These are phyloP conservation scores for Teratosphaeria epicoccoides DNA, from an alignment of 2,329 filamentous ascomycete species.

Conservation along the genomic window DNA sequence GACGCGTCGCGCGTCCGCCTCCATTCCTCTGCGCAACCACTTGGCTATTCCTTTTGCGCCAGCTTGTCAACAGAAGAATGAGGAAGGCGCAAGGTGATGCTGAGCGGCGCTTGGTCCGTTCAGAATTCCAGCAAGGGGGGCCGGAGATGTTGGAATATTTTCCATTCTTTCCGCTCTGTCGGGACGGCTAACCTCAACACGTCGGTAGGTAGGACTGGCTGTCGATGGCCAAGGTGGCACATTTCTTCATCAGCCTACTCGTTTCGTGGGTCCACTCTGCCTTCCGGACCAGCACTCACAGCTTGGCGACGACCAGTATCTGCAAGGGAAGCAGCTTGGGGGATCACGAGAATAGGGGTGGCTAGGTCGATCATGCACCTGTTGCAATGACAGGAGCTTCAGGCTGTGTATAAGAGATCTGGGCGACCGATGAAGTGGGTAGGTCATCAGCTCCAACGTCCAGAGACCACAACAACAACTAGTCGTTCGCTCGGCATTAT, in stretches of 20 bases:
- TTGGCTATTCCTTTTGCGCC: constrained; percentile 3
- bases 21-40: constrained; percentile 15
- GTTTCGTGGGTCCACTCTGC: constrained; percentile 16
- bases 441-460: constrained; percentile 9
- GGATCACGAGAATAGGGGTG: constrained; percentile 7
- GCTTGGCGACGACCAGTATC: neutral
- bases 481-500: constrained; percentile 2
- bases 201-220: constrained; percentile 10
- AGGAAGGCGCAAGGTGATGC: constrained; percentile 12
- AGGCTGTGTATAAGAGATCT: constrained; percentile 15
- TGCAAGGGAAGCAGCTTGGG: constrained; percentile 19
- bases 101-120: constrained; percentile 1
- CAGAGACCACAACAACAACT: constrained; percentile 4
- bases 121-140: constrained; percentile 17
- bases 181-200: constrained; percentile 20
- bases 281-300: constrained; percentile 2
- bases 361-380: constrained; percentile 10
- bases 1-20: constrained; percentile 6
- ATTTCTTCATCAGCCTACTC: constrained; percentile 13
- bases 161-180: constrained; percentile 17
- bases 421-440: constrained; percentile 2
- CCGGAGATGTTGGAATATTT: constrained; percentile 20
- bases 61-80: constrained; percentile 11
- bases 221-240: constrained; percentile 14
- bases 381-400: constrained; percentile 1